A percentile compares a stretch with the other conserved stretches of the same genome.
These are phyloP conservation scores for Stachybotrys echinatus DNA, from an alignment of 2,329 filamentous ascomycete species.

Conservation along the genomic window DNA sequence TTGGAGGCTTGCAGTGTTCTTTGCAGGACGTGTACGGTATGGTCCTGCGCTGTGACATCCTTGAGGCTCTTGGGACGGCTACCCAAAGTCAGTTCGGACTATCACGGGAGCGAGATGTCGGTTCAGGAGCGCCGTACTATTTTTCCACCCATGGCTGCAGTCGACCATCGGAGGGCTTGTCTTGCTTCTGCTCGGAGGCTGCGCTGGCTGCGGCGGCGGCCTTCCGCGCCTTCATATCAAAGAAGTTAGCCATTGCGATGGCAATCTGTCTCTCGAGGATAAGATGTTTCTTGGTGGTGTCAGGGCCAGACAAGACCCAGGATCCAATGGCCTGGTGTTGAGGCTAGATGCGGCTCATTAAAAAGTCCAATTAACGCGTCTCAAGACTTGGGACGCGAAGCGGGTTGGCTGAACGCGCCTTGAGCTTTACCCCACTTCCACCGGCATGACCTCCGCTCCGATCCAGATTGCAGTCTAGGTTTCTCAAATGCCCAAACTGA, in stretches of 20 bases:
- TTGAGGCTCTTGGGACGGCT: slow-evolving; percentile 90
- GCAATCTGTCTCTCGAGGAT: no score
- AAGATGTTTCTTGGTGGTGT: neutral
- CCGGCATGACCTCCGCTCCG: no score
- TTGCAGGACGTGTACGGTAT: slow-evolving; percentile 89
- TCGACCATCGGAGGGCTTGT: slow-evolving; percentile 56
- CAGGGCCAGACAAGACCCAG: neutral
- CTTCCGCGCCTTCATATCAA: slow-evolving; percentile 89
- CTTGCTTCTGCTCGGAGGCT: slow-evolving; percentile 57
- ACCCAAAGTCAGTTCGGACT: neutral
- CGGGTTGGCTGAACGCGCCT: no score
- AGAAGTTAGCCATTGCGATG: slow-evolving; percentile 75
- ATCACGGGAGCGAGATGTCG: neutral
- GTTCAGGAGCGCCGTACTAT: slow-evolving; percentile 49
- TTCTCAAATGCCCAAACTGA: no score
- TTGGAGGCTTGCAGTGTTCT: slow-evolving; percentile 93
- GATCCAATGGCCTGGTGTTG: neutral
- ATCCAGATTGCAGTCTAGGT: no score
- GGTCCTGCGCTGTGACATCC: slow-evolving; percentile 96
- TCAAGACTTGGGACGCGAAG: slow-evolving; percentile 4
- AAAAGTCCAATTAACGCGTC: slow-evolving; percentile 11
- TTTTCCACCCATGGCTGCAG: slow-evolving; percentile 96
- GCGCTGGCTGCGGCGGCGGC: slow-evolving; percentile 65
- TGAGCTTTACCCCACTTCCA: no score
- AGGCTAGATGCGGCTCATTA: neutral